Percentiles rank a stretch among this genome's conserved stretches.
These are phyloP conservation scores for Leptosphaerulina australis DNA, from an alignment of 2,329 filamentous ascomycete species.

Conservation along the genomic window DNA sequence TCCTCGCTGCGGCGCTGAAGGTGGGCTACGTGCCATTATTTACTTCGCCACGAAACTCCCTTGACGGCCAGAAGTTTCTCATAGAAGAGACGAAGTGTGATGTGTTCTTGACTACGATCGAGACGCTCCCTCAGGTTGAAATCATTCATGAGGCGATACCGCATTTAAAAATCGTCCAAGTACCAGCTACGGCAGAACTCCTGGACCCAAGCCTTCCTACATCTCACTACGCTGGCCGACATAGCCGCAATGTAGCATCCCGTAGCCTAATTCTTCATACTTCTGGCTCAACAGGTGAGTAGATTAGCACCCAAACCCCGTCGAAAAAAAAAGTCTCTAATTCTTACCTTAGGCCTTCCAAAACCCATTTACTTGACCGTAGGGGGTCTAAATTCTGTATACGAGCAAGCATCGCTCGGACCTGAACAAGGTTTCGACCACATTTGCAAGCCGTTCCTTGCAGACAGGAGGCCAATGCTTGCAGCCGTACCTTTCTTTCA, in stretches of 20 bases:
- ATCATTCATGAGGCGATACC: background rate
- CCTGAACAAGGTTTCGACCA: slow-evolving; percentile 1
- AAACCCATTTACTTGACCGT: slow-evolving; percentile 11
- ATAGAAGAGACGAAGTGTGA: slow-evolving; percentile 7
- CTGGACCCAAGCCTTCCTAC: background rate
- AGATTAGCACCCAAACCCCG: background rate
- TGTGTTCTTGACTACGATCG: slow-evolving; percentile 5
- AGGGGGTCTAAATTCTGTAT: slow-evolving; percentile 2
- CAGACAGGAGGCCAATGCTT: slow-evolving; percentile 9
- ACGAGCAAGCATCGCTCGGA: background rate
- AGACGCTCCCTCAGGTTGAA: slow-evolving; percentile 1
- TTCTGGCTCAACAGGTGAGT: slow-evolving; percentile 12
- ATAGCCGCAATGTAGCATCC: background rate
- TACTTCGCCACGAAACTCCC: slow-evolving; percentile 10
- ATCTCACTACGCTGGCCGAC: background rate
- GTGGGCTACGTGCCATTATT: slow-evolving; percentile 11
- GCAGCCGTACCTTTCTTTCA: slow-evolving; percentile 17
- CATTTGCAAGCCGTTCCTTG: slow-evolving; percentile 1
- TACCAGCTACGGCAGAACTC: slow-evolving; percentile 7
- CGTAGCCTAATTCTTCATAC: slow-evolving; percentile 9
- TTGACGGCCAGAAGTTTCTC: slow-evolving; percentile 7
- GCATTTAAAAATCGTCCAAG: background rate
- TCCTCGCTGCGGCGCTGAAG: slow-evolving; percentile 8
- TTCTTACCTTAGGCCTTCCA: background rate
- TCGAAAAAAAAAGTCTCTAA: background rate